These are phyloP conservation scores for Phytophthora meadii DNA, from an alignment of 352 stramenopile species.

Conservation along the genomic window DNA sequence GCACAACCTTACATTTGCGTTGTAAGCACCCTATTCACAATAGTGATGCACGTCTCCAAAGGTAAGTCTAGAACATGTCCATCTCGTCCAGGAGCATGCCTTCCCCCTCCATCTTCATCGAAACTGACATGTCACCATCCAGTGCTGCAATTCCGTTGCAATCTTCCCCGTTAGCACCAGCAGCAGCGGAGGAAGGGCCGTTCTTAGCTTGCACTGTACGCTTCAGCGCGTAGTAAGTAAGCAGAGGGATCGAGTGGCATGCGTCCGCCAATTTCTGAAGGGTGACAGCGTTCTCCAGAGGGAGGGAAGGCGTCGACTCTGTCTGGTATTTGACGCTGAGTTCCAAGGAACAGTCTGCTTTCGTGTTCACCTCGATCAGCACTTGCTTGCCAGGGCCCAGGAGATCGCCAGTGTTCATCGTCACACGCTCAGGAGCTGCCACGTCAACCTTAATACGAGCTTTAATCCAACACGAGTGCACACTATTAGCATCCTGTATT, in stretches of 20 bases:
- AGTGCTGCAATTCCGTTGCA: slow-evolving; percentile 82
- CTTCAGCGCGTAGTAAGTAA: slow-evolving; percentile 83
- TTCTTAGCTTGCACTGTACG: slow-evolving; percentile 55
- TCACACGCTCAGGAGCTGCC: slow-evolving; percentile 76
- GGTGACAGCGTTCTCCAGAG: slow-evolving; percentile 47
- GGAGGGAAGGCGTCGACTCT: slow-evolving; percentile 30
- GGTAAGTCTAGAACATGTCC: slow-evolving; percentile 73
- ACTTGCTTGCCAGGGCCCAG: slow-evolving; percentile 61
- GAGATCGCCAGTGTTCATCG: slow-evolving; percentile 76
- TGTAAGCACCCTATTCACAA: slow-evolving; percentile 2
- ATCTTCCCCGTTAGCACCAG: slow-evolving; percentile 53
- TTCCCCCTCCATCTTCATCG: slow-evolving; percentile 87
- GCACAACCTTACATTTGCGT: slow-evolving; percentile 3
- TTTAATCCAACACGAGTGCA: slow-evolving; percentile 19
- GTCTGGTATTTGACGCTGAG: slow-evolving; percentile 67
- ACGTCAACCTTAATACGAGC: slow-evolving; percentile 86
- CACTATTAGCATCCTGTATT: neutral
- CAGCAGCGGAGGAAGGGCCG: slow-evolving; percentile 29
- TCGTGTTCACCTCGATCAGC: slow-evolving; percentile 74
- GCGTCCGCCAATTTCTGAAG: slow-evolving; percentile 56
- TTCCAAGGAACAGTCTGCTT: slow-evolving; percentile 70
- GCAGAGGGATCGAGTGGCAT: slow-evolving; percentile 82
- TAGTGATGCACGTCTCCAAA: neutral
- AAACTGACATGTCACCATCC: slow-evolving; percentile 71
- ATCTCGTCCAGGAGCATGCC: slow-evolving; percentile 89